These are phyloP conservation scores for Botryotinia calthae DNA, from an alignment of 2,329 filamentous ascomycete genomes.

Conservation along the genomic window DNA sequence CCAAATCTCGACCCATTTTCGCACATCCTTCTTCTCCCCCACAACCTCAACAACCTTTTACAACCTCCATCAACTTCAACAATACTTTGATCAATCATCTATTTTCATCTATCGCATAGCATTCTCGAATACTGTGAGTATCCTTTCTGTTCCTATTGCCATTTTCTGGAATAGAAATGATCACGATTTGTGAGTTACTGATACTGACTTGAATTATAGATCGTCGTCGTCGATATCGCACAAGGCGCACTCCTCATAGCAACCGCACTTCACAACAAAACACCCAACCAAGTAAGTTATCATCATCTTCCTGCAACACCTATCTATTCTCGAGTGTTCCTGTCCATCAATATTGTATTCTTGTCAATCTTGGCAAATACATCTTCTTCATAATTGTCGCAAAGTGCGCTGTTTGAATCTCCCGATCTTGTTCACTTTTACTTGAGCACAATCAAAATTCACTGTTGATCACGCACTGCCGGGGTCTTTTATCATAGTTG, in stretches of 20 bases:
- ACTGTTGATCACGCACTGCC: neutral
- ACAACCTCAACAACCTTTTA: conserved; percentile 9
- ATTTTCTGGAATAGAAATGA: neutral
- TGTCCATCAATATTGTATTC: neutral
- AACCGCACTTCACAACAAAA: neutral
- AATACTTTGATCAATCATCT: neutral
- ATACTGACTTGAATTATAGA: neutral
- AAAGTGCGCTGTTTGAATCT: neutral
- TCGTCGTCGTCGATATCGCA: conserved; percentile 1
- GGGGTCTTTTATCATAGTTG: neutral
- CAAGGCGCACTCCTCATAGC: neutral
- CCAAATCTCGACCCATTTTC: neutral
- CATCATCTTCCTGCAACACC: fast-evolving
- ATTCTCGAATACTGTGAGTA: neutral
- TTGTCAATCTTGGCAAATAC: neutral
- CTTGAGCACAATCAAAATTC: neutral
- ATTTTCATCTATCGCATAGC: neutral
- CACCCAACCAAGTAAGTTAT: neutral
- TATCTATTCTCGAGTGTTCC: neutral
- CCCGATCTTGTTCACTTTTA: conserved; percentile 15
- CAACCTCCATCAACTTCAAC: conserved; percentile 5
- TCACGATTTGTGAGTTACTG: neutral
- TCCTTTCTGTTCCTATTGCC: neutral
- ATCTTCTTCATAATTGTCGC: neutral
- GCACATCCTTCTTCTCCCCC: neutral